These are phyloP conservation scores for Cicer chorassanicum DNA, from an alignment of 306 rosid species.

Conservation along the genomic window DNA sequence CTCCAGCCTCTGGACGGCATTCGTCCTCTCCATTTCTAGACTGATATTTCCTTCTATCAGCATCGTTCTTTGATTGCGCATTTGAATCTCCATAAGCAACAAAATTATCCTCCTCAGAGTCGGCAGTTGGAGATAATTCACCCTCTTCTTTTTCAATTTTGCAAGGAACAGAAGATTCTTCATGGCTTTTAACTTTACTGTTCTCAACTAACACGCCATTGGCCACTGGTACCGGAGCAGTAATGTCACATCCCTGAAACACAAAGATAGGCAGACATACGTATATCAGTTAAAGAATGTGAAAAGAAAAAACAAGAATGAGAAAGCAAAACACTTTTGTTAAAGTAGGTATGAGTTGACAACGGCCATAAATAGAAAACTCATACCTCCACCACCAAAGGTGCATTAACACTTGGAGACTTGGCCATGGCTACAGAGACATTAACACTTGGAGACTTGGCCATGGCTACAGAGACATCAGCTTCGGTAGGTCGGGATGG, in stretches of 20 bases:
- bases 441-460: slow-evolving; percentile 54
- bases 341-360: slow-evolving; percentile 17
- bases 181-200: slow-evolving; percentile 57
- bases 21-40: slow-evolving; percentile 62
- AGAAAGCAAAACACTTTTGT: slow-evolving; percentile 15
- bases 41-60: slow-evolving; percentile 60
- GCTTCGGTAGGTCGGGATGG: slow-evolving; percentile 54
- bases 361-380: slow-evolving; percentile 22
- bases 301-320: background rate
- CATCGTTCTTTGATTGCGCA: slow-evolving; percentile 54
- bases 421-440: slow-evolving; percentile 51
- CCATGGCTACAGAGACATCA: slow-evolving; percentile 51
- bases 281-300: slow-evolving; percentile 6
- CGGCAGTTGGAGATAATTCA: slow-evolving; percentile 88
- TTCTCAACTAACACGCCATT: slow-evolving; percentile 63
- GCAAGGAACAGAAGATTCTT: slow-evolving; percentile 65
- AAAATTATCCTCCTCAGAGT: slow-evolving; percentile 86
- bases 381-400: slow-evolving; percentile 68
- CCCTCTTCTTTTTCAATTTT: slow-evolving; percentile 96
- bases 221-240: slow-evolving; percentile 50
- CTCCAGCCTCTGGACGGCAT: slow-evolving; percentile 60
- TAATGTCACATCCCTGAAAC: slow-evolving; percentile 63
- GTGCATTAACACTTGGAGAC: slow-evolving; percentile 51
- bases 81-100: slow-evolving; percentile 63
- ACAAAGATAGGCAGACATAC: slow-evolving; percentile 42